Conservation (phyloP, 306 rosid species). For the Cucurbita argyrosperma region DNA sequence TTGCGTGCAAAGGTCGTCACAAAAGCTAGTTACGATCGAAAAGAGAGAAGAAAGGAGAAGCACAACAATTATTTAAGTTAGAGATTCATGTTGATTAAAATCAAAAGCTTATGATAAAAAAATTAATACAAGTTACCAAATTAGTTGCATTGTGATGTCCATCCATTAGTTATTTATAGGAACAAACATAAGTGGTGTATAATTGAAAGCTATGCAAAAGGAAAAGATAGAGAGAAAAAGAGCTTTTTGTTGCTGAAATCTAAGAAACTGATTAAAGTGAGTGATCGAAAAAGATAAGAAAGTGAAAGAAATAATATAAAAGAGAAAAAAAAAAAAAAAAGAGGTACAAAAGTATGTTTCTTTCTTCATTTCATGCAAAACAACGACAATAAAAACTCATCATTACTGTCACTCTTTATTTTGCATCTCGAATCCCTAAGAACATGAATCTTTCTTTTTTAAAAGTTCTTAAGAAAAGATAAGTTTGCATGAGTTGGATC, state of each 20-base stretch:
- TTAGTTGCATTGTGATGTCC: too few species aligned
- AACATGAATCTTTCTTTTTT: conserved; percentile 20
- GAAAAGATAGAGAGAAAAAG: neutral
- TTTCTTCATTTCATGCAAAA: conserved; percentile 47
- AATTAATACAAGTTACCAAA: too few species aligned
- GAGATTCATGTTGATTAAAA: too few species aligned
- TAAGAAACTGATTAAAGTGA: conserved; percentile 53
- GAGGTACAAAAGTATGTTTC: conserved; percentile 23
- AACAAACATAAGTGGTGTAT: neutral
- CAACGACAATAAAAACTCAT: conserved; percentile 42
- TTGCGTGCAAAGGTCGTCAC: too few species aligned
- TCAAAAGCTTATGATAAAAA: too few species aligned
- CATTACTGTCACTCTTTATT: conserved; percentile 51
- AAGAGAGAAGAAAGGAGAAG: too few species aligned
- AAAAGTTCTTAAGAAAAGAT: neutral
- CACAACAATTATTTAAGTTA: too few species aligned
- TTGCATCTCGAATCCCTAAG: conserved; percentile 55
- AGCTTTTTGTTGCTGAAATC: conserved; percentile 67
- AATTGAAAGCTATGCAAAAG: neutral
- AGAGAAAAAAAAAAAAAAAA: conserved; percentile 14
- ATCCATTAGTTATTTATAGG: neutral
- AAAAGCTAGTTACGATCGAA: too few species aligned
- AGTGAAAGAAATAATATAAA: conserved; percentile 24
- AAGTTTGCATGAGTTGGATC: neutral
- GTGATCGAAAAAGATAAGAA: conserved; percentile 39